Percentiles rank a stretch among this genome's conserved stretches.
Evolutionary conservation across 306 rosid genomes (phyloP).

Genomic region (Sesbania bispinosa): DNA sequence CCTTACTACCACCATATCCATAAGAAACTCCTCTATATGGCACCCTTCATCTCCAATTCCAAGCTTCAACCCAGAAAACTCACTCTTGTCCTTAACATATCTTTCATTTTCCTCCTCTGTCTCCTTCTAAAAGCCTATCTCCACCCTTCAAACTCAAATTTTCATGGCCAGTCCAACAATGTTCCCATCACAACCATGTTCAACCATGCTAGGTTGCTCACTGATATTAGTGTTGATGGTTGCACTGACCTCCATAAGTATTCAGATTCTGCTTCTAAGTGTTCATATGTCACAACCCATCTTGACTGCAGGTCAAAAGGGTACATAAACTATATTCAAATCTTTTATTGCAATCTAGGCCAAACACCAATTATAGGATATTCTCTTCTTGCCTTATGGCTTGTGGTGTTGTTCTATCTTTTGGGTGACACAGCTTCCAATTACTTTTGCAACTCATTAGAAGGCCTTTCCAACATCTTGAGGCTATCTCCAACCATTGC

Average conservation of each 20-base stretch:
- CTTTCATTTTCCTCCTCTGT: conserved; percentile 39
- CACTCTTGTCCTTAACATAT: conserved; percentile 36
- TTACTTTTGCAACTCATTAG: conserved; percentile 69
- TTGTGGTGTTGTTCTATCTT: conserved; percentile 66
- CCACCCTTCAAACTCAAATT: neutral
- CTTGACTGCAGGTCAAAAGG: conserved; percentile 55
- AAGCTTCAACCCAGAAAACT: conserved; percentile 28
- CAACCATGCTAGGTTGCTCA: conserved; percentile 15
- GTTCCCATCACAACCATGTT: neutral
- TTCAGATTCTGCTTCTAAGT: conserved; percentile 41
- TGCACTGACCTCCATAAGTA: conserved; percentile 42
- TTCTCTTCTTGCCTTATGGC: conserved; percentile 50
- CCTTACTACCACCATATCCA: neutral
- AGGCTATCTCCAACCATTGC: conserved; percentile 81
- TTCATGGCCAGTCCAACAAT: neutral
- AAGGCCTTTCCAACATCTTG: conserved; percentile 55
- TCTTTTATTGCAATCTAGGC: conserved; percentile 62
- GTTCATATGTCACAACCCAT: conserved; percentile 43
- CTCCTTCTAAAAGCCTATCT: conserved; percentile 26
- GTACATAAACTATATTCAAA: conserved; percentile 62
- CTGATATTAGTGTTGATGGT: conserved; percentile 27
- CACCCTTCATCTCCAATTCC: conserved; percentile 12
- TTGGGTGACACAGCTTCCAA: conserved; percentile 81
- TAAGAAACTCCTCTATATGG: conserved; percentile 28
- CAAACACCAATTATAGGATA: conserved; percentile 43